Percentiles rank a stretch among this genome's conserved stretches.
Evolutionary conservation across 768 basidiomycete genomes (phyloP).

Genomic region (Grammothele lineata): DNA sequence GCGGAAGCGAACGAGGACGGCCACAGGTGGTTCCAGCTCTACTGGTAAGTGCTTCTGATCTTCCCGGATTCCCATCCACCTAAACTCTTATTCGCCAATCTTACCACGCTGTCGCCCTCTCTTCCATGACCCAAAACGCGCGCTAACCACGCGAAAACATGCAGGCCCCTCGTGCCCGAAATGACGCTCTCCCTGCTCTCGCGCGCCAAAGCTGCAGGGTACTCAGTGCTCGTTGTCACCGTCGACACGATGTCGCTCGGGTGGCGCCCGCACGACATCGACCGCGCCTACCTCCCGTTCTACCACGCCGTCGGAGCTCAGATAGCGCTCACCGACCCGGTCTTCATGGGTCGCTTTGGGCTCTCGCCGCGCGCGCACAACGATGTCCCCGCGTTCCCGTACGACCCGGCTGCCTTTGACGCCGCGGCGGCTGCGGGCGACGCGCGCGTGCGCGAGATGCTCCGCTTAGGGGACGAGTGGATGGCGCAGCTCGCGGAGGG

Average conservation of each 20-base stretch:
- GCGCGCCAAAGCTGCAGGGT: constrained; percentile 64
- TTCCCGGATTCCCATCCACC: too few relatives aligned
- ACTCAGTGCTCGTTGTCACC: constrained; percentile 71
- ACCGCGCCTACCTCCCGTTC: constrained; percentile 63
- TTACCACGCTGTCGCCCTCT: too few relatives aligned
- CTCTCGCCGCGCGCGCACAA: constrained; percentile 40
- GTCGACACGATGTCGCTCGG: constrained; percentile 71
- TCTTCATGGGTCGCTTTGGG: constrained; percentile 61
- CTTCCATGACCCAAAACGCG: too few relatives aligned
- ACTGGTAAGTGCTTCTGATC: constrained; percentile 42
- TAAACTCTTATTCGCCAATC: too few relatives aligned
- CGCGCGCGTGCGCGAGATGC: constrained; percentile 32
- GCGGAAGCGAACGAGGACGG: constrained; percentile 62
- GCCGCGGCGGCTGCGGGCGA: constrained; percentile 44
- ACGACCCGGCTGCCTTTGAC: constrained; percentile 47
- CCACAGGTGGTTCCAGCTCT: constrained; percentile 77
- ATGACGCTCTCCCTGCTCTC: constrained; percentile 60
- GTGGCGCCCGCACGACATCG: constrained; percentile 75
- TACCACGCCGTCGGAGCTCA: constrained; percentile 60
- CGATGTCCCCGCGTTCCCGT: constrained; percentile 49
- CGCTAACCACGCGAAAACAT: too few relatives aligned
- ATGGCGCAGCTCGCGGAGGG: constrained; percentile 60
- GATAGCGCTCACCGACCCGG: constrained; percentile 70
- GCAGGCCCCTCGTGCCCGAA: constrained; percentile 50
- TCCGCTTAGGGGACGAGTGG: constrained; percentile 59